A percentile compares a stretch with the other conserved stretches of the same genome.
These are phyloP conservation scores for Trichosanthes cucumerina DNA, from an alignment of 306 rosid species.

Conservation along the genomic window DNA sequence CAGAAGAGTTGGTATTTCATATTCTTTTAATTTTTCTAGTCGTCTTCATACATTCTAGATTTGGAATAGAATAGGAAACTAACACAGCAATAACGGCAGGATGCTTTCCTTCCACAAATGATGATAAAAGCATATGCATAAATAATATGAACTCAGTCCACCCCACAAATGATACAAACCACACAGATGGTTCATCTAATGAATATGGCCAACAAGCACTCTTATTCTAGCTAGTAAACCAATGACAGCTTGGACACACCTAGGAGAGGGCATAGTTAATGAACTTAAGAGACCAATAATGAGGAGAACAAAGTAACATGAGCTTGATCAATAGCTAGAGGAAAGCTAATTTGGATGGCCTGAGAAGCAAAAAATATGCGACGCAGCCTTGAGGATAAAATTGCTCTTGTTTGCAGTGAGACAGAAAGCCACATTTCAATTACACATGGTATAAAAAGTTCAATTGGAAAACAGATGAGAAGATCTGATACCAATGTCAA, in stretches of 20 bases:
- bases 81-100: not conserved
- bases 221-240: not conserved
- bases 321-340: not conserved
- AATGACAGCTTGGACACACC: not conserved
- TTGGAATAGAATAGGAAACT: not conserved
- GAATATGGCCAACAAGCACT: not conserved
- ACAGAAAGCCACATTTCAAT: not conserved
- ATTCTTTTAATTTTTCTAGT: not conserved
- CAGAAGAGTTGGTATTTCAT: not conserved
- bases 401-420: not conserved
- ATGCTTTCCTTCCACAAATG: not conserved
- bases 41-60: not conserved
- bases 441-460: not conserved
- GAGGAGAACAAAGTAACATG: not conserved
- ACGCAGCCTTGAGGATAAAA: not conserved
- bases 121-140: not conserved
- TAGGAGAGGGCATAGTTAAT: not conserved
- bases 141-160: not conserved
- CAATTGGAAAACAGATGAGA: conserved; percentile 16
- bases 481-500: conserved; percentile 51
- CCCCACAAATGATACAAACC: not conserved
- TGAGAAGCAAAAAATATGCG: not conserved
- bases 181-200: not conserved
- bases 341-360: not conserved
- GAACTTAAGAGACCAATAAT: not conserved